Evolutionary conservation across 2,329 filamentous ascomycete species (phyloP).

Genomic region (Alternaria angustiovoidea): DNA sequence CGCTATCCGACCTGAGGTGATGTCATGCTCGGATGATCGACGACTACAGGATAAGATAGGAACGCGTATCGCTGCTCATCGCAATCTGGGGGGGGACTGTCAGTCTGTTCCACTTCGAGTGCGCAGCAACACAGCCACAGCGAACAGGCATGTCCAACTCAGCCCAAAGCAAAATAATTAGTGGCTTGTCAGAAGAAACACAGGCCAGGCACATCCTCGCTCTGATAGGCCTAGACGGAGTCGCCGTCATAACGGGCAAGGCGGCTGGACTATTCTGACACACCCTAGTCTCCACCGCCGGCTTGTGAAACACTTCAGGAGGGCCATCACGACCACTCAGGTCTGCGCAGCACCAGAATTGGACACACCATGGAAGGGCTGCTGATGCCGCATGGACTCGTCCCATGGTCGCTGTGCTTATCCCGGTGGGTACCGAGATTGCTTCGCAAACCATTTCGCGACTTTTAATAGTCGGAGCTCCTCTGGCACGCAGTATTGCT

Average conservation of each 20-base stretch:
- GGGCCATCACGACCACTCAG: slow-evolving; percentile 38
- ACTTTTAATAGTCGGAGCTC: slow-evolving; percentile 38
- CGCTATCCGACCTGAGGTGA: slow-evolving; percentile 13
- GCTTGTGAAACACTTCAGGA: slow-evolving; percentile 45
- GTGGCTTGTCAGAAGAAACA: slow-evolving; percentile 42
- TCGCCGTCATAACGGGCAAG: slow-evolving; percentile 19
- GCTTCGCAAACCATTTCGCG: slow-evolving; percentile 28
- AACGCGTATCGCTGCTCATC: slow-evolving; percentile 28
- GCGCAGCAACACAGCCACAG: slow-evolving; percentile 14
- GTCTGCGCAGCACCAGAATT: slow-evolving; percentile 30
- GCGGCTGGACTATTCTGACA: slow-evolving; percentile 41
- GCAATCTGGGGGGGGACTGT: slow-evolving; percentile 25
- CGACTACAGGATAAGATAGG: slow-evolving; percentile 16
- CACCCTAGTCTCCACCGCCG: slow-evolving; percentile 44
- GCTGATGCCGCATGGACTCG: slow-evolving; percentile 33
- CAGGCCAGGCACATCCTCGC: slow-evolving; percentile 29
- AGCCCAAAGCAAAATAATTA: slow-evolving; percentile 32
- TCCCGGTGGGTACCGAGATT: slow-evolving; percentile 34
- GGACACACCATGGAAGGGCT: slow-evolving; percentile 29
- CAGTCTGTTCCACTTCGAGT: slow-evolving; percentile 1
- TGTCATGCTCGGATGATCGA: slow-evolving; percentile 27
- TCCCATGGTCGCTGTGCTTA: slow-evolving; percentile 23
- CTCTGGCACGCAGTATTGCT: slow-evolving; percentile 19
- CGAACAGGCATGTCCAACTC: background rate
- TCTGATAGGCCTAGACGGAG: slow-evolving; percentile 31